Base-by-base conservation (phyloP, 371 early-diverging fungal species). In the Syncephalastrum sp. region DNA sequence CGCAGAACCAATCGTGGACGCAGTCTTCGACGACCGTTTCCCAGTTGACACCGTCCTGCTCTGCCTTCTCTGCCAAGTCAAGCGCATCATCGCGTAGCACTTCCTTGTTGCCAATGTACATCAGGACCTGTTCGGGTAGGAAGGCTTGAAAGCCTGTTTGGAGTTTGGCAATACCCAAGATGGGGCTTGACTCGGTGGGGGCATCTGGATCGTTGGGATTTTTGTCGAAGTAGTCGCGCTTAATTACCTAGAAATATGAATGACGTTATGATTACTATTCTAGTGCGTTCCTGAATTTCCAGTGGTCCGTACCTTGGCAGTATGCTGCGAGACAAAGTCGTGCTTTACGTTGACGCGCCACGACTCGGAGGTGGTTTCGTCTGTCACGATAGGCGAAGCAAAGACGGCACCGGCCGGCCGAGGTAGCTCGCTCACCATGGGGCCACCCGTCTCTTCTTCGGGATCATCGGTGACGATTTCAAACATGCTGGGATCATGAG, bases 1-100 rank as follows among this genome's bases (percentile, higher is more conserved):
- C 68, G 52, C 69, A 69, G 53, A 77, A 77, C 77, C 77, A 77
- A 48, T 77, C 72, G 53, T 77, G 74, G 1, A 74, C 74, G 33
- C 68, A 68, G 23, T 71, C 70, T 44, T 77, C 77, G 6, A 70
- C 50, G 0, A 77, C 61, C 0, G 57, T 66, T 53, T 77, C 60
- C 55, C 69, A 69, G 13, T 62, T 41, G 4, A 77, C 65, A 12
- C 72, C 70, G 15, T 77, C 74, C 1, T 64, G 53, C 33, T 74
- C 63, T n/a, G 72, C 67, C 53, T 69, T 74, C 25, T 57, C 56
- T 12, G 68, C 77, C 12, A 77, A 41, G 33, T 71, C 67, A 21
- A 74, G 43, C 1, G 69, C 69, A 50, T 77, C 77, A 44, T 77
- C 77, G 2, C 69, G 67, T 43, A 77, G 41, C 12, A 71, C 72